A percentile compares a stretch with the other conserved stretches of the same genome.
These are phyloP conservation scores for Dactylellina drechsleri DNA, from an alignment of 2,329 filamentous ascomycete species.

Conservation along the genomic window DNA sequence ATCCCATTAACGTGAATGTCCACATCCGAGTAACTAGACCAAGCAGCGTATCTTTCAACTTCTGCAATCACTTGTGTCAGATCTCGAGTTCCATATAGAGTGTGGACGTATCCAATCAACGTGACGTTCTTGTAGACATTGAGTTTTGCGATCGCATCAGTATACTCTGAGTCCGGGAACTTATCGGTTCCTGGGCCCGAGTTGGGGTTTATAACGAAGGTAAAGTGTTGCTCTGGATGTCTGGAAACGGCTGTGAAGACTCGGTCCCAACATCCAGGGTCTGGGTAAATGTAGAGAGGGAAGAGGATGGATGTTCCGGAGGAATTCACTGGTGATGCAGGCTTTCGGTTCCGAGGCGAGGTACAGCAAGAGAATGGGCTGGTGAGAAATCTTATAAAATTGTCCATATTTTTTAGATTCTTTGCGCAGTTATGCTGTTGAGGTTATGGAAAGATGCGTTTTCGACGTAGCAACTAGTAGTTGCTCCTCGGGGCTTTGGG, in stretches of 20 bases:
- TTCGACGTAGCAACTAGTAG: too few relatives aligned
- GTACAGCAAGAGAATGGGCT: slow-evolving; percentile 40
- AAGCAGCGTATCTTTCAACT: slow-evolving; percentile 61
- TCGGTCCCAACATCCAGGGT: slow-evolving; percentile 55
- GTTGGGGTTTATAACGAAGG: slow-evolving; percentile 59
- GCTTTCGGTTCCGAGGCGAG: slow-evolving; percentile 67
- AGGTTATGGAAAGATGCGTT: too few relatives aligned
- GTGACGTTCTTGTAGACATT: slow-evolving; percentile 62
- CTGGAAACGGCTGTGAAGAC: slow-evolving; percentile 54
- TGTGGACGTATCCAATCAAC: slow-evolving; percentile 63
- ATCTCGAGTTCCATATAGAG: slow-evolving; percentile 60
- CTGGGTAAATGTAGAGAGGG: slow-evolving; percentile 58
- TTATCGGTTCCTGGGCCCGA: slow-evolving; percentile 60
- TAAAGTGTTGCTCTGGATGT: slow-evolving; percentile 58
- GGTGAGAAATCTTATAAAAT: slow-evolving; percentile 15
- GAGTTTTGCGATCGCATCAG: slow-evolving; percentile 60
- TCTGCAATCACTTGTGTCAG: slow-evolving; percentile 60
- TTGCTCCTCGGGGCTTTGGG: too few relatives aligned
- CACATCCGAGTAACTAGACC: slow-evolving; percentile 57
- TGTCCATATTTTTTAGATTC: slow-evolving; percentile 8
- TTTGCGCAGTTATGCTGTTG: not conserved
- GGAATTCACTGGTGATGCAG: slow-evolving; percentile 33
- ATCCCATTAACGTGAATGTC: slow-evolving; percentile 61
- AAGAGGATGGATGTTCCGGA: slow-evolving; percentile 56
- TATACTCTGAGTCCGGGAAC: slow-evolving; percentile 61